Percentiles rank a stretch among this genome's conserved stretches.
phyloP scores from a whole-genome alignment of 192 early-diverging fungal species.

The Coemansia sp. region DNA sequence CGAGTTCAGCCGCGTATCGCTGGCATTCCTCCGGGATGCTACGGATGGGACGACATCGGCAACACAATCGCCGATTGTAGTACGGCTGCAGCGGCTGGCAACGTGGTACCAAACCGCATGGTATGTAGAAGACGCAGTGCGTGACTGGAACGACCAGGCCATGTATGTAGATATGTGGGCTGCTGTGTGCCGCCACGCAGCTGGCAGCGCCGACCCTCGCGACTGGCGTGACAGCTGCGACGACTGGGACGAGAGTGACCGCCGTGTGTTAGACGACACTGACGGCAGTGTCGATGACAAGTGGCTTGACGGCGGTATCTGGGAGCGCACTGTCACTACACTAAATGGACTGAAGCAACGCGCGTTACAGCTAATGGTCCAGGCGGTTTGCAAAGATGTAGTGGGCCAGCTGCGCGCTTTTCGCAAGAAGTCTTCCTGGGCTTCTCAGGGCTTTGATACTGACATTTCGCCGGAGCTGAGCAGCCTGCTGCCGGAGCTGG shows the following conservation, averaged over 20 bases:
- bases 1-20: conserved; percentile 49
- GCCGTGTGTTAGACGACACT: conserved; percentile 19
- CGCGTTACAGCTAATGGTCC: conserved; percentile 28
- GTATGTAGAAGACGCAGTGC: conserved; percentile 45
- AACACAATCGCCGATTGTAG: conserved; percentile 17
- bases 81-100: conserved; percentile 34
- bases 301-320: conserved; percentile 49
- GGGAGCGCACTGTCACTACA: conserved; percentile 36
- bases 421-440: conserved; percentile 43
- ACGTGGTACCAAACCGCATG: conserved; percentile 50
- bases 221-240: conserved; percentile 48
- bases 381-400: conserved; percentile 36
- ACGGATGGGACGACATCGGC: background rate
- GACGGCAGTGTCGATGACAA: conserved; percentile 4
- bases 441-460: background rate
- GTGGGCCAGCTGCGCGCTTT: conserved; percentile 39
- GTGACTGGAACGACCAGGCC: conserved; percentile 47
- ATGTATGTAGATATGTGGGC: conserved; percentile 46
- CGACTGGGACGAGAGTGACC: conserved; percentile 27
- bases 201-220: conserved; percentile 20
- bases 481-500: conserved; percentile 23
- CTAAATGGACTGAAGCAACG: conserved; percentile 35
- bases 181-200: conserved; percentile 35
- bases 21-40: conserved; percentile 47
- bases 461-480: conserved; percentile 27